These are phyloP conservation scores for Kuraishia cidri DNA, from an alignment of 805 yeast genomes.

Conservation along the genomic window DNA sequence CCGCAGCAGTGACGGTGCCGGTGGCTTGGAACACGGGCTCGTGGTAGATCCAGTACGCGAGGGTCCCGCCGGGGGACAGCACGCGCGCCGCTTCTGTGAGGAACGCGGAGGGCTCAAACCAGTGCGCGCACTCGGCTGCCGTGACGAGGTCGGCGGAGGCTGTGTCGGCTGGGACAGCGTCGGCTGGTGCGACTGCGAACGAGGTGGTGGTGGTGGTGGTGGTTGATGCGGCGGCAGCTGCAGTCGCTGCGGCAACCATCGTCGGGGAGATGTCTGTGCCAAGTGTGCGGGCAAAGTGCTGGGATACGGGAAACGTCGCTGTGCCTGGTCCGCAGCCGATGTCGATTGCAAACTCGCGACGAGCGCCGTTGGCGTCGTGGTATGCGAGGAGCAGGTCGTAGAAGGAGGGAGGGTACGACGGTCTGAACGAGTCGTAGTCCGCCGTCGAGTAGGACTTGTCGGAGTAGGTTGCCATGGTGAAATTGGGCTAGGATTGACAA, in stretches of 20 bases:
- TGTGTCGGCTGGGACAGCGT: constrained; percentile 12
- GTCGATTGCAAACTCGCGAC: constrained; percentile 43
- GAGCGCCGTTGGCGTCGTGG: constrained; percentile 17
- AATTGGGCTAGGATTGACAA: no score
- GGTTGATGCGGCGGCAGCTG: constrained; percentile 1
- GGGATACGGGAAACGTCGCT: constrained; percentile 46
- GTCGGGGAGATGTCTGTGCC: constrained; percentile 55
- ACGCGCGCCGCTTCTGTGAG: constrained; percentile 38
- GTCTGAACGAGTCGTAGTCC: constrained; percentile 51
- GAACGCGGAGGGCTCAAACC: constrained; percentile 56
- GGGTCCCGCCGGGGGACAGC: constrained; percentile 40
- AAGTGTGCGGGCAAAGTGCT: constrained; percentile 35
- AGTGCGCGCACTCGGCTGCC: constrained; percentile 74
- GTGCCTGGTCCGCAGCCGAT: constrained; percentile 80
- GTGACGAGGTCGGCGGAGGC: constrained; percentile 52
- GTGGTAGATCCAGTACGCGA: constrained; percentile 71
- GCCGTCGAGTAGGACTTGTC: constrained; percentile 39
- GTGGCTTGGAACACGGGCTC: constrained; percentile 42
- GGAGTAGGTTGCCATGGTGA: constrained; percentile 58
- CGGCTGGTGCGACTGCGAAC: constrained; percentile 15
- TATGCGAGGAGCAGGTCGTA: constrained; percentile 32
- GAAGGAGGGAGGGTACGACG: constrained; percentile 50
- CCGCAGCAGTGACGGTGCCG: no score
- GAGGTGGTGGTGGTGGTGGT: constrained; percentile 7
- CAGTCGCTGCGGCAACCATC: constrained; percentile 43